Evolutionary conservation across 805 yeast species (phyloP).

Genomic region (Metschnikowia gruessii): DNA sequence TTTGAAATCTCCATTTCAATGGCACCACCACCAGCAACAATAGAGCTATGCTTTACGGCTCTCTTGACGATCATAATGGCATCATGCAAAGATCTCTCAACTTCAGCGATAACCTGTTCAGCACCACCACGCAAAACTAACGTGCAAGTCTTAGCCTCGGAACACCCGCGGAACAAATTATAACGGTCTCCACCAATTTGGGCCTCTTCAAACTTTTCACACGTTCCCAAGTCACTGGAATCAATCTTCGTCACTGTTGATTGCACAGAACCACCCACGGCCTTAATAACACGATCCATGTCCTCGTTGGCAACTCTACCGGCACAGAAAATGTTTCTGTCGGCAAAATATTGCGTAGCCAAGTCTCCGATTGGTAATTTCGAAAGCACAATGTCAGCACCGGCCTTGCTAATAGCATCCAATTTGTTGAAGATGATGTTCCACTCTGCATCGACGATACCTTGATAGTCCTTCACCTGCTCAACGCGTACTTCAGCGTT

Average conservation of each 20-base stretch:
- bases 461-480: constrained; percentile 90
- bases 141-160: constrained; percentile 90
- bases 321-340: constrained; percentile 93
- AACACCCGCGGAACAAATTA: constrained; percentile 90
- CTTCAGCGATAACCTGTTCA: constrained; percentile 96
- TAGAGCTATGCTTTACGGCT: constrained; percentile 78
- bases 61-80: constrained; percentile 98
- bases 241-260: constrained; percentile 67
- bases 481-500: constrained; percentile 97
- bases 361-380: constrained; percentile 96
- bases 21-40: constrained; percentile 99
- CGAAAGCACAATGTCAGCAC: constrained; percentile 90
- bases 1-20: constrained; percentile 95
- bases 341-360: constrained; percentile 99
- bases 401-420: constrained; percentile 75
- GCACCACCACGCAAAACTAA: constrained; percentile 95
- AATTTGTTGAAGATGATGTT: constrained; percentile 83
- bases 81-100: constrained; percentile 95
- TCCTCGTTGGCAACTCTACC: constrained; percentile 90
- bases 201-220: constrained; percentile 75
- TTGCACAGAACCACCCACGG: constrained; percentile 91
- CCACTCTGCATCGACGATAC: constrained; percentile 99
- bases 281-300: constrained; percentile 86
- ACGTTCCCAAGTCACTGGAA: constrained; percentile 53
- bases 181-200: constrained; percentile 97